Percentiles rank a stretch among this genome's conserved stretches.
Conservation (phyloP, 2,329 filamentous ascomycete genomes). For the Neonectria magnoliae region DNA sequence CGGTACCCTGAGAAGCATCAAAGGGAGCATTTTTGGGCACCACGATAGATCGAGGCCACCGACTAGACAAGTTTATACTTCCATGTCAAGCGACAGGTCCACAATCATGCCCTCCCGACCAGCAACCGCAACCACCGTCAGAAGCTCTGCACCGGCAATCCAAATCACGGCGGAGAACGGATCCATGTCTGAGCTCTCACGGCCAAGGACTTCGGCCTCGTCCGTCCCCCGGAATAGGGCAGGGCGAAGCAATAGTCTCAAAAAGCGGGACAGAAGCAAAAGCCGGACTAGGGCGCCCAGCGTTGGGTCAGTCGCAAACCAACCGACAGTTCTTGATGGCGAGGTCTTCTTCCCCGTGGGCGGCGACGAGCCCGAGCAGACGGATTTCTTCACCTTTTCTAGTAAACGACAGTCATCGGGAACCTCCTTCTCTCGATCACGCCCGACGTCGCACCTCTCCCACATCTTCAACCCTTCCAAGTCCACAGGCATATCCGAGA, state of each 20-base stretch:
- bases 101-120: slow-evolving; percentile 42
- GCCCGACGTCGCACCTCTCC: slow-evolving; percentile 57
- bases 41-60: slow-evolving; percentile 57
- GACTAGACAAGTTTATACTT: slow-evolving; percentile 52
- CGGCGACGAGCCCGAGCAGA: slow-evolving; percentile 52
- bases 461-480: slow-evolving; percentile 54
- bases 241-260: slow-evolving; percentile 61
- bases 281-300: slow-evolving; percentile 59
- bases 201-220: slow-evolving; percentile 47
- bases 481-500: slow-evolving; percentile 53
- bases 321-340: slow-evolving; percentile 58
- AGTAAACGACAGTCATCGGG: slow-evolving; percentile 52
- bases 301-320: slow-evolving; percentile 51
- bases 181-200: slow-evolving; percentile 48
- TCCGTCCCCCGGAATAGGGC: slow-evolving; percentile 51
- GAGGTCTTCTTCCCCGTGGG: slow-evolving; percentile 59
- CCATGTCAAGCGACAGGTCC: slow-evolving; percentile 51
- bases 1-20: slow-evolving; percentile 75
- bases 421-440: slow-evolving; percentile 53
- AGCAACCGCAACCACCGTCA: slow-evolving; percentile 56
- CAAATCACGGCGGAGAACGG: slow-evolving; percentile 77
- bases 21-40: slow-evolving; percentile 81
- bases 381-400: slow-evolving; percentile 57
- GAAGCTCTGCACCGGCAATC: slow-evolving; percentile 71
- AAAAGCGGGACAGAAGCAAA: slow-evolving; percentile 61